Evolutionary conservation across 306 rosid species (phyloP).

Genomic region (Medicago ruthenica): DNA sequence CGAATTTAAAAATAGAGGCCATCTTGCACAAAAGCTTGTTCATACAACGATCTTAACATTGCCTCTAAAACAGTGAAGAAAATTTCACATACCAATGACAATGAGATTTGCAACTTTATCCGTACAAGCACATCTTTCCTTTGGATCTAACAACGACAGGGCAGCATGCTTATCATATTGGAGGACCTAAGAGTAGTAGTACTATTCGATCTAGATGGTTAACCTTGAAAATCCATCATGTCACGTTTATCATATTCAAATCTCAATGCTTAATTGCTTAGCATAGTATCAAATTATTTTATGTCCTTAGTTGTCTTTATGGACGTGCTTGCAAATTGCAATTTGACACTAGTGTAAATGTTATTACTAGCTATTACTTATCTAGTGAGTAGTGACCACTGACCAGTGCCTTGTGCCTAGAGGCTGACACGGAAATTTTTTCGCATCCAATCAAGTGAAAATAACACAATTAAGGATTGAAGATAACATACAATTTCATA

Average conservation of each 20-base stretch:
- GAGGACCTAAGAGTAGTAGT: too few species aligned
- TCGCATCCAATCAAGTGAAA: conserved; percentile 28
- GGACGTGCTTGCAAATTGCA: not conserved
- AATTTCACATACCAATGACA: too few species aligned
- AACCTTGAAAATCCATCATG: conserved; percentile 4
- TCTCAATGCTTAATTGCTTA: conserved; percentile 21
- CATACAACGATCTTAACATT: too few species aligned
- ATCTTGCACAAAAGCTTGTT: too few species aligned
- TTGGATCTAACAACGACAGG: too few species aligned
- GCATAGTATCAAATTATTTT: conserved; percentile 1
- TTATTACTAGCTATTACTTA: not conserved
- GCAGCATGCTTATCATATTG: too few species aligned
- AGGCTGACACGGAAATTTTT: not conserved
- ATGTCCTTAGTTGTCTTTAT: not conserved
- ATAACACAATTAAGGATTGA: conserved; percentile 22
- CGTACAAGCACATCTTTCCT: too few species aligned
- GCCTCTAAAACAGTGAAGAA: too few species aligned
- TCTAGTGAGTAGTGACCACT: not conserved
- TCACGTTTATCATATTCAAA: conserved; percentile 4
- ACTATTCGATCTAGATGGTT: too few species aligned
- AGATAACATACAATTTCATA: conserved; percentile 11
- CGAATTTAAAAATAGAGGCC: too few species aligned
- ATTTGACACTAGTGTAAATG: not conserved
- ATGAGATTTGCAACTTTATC: too few species aligned
- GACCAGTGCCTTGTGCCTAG: too few species aligned